phyloP scores from a whole-genome alignment of 176 grass and related monocot species.

The Areca catechu region DNA sequence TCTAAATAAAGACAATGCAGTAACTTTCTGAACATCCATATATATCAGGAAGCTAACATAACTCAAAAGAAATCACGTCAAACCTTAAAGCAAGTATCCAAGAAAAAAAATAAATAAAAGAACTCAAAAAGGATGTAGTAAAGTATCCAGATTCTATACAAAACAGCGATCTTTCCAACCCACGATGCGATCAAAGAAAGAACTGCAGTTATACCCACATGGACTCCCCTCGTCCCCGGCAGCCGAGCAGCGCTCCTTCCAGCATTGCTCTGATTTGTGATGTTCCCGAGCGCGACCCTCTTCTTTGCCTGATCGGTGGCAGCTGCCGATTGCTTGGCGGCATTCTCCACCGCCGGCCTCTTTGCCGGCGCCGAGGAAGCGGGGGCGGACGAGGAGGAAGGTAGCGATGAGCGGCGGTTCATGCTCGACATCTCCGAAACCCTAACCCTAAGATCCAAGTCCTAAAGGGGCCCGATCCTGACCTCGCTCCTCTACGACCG shows the following conservation, averaged over 20 bases:
- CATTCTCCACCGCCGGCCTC: slow-evolving; percentile 14
- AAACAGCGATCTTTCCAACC: too few relatives aligned
- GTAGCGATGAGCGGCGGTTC: slow-evolving; percentile 13
- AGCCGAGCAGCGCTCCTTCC: slow-evolving; percentile 5
- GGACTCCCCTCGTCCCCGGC: slow-evolving; percentile 21
- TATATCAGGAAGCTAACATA: too few relatives aligned
- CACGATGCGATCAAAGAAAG: too few relatives aligned
- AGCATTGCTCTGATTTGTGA: slow-evolving; percentile 40
- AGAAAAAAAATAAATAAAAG: too few relatives aligned
- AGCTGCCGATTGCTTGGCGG: slow-evolving; percentile 17
- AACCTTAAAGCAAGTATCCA: too few relatives aligned
- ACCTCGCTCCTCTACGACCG: too few relatives aligned
- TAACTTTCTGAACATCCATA: too few relatives aligned
- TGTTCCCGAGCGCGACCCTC: slow-evolving; percentile 78
- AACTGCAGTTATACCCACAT: slow-evolving; percentile 14
- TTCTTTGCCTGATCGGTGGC: slow-evolving; percentile 57
- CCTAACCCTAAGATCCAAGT: slow-evolving; percentile 3
- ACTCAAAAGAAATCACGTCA: too few relatives aligned
- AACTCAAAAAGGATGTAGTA: too few relatives aligned
- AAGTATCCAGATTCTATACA: too few relatives aligned
- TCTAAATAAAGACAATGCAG: too few relatives aligned
- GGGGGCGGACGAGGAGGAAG: slow-evolving; percentile 11
- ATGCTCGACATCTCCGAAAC: slow-evolving; percentile 25
- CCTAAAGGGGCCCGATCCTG: not conserved
- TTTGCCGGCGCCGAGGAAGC: slow-evolving; percentile 29